phyloP scores from a whole-genome alignment of 129 eudicot genomes.

The Gnaphalium uliginosum region DNA sequence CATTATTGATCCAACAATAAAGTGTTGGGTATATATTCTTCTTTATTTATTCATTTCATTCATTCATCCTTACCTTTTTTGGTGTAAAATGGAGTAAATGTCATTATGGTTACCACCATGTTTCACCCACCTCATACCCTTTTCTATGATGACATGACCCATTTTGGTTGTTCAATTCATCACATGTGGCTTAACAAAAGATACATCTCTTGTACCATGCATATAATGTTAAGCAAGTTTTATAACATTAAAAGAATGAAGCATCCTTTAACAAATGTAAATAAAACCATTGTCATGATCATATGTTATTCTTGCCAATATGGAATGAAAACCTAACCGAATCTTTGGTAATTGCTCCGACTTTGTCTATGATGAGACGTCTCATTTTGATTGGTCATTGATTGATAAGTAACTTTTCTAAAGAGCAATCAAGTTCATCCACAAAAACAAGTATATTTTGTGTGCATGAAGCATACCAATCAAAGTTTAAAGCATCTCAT shows the following conservation, averaged over 20 bases:
- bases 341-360: not conserved
- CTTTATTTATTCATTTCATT: constrained; percentile 19
- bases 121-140: constrained; percentile 15
- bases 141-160: constrained; percentile 7
- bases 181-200: constrained; percentile 10
- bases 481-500: not conserved
- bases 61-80: constrained; percentile 8
- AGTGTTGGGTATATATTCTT: constrained; percentile 36
- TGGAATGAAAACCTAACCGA: not conserved
- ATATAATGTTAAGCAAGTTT: not conserved
- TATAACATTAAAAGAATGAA: not conserved
- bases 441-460: not conserved
- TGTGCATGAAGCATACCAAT: not conserved
- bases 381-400: constrained; percentile 12
- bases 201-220: not conserved
- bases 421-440: constrained; percentile 1
- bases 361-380: constrained; percentile 6
- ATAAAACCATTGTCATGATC: not conserved
- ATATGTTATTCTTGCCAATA: not conserved
- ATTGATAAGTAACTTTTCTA: not conserved
- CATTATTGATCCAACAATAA: constrained; percentile 33
- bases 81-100: constrained; percentile 21
- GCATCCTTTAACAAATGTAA: not conserved
- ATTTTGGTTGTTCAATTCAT: constrained; percentile 14
- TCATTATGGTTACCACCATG: constrained; percentile 27